phyloP scores from a whole-genome alignment of 139 green algal genomes.

The Chloropicon primus region DNA sequence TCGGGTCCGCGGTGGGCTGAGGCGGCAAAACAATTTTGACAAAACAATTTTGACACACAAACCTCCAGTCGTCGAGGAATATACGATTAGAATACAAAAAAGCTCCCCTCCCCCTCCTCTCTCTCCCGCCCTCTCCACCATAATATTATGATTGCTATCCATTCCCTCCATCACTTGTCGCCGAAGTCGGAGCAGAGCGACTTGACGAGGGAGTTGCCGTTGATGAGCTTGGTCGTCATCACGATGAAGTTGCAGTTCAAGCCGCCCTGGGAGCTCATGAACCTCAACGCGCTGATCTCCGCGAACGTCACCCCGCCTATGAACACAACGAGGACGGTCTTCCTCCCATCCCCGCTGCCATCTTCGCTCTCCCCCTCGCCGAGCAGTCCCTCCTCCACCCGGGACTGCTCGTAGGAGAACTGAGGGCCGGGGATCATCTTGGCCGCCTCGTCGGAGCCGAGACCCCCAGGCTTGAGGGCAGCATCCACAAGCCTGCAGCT shows the following conservation, averaged over 20 bases:
- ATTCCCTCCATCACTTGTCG: too few relatives aligned
- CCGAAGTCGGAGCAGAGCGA: too few relatives aligned
- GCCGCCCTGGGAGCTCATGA: constrained; percentile 33
- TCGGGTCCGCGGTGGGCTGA: background rate
- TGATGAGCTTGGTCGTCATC: constrained; percentile 68
- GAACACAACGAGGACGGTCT: constrained; percentile 63
- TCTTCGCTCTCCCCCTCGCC: background rate
- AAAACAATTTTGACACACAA: too few relatives aligned
- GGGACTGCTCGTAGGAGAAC: constrained; percentile 58
- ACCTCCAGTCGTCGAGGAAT: too few relatives aligned
- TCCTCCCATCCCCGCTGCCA: background rate
- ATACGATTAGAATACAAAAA: too few relatives aligned
- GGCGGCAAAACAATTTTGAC: too few relatives aligned
- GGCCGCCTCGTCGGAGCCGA: constrained; percentile 30
- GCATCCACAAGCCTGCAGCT: constrained; percentile 68
- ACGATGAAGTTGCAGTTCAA: constrained; percentile 55
- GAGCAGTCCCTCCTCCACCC: constrained; percentile 20
- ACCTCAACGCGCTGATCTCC: constrained; percentile 74
- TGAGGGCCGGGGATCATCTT: constrained; percentile 46
- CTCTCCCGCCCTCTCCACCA: too few relatives aligned
- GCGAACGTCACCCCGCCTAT: constrained; percentile 75
- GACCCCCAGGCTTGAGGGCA: constrained; percentile 24
- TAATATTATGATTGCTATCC: too few relatives aligned
- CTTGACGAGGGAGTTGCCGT: constrained; percentile 48
- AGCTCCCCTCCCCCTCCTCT: too few relatives aligned